Base-by-base conservation (phyloP, 1,284 basidiomycete genomes). In the Ustilago loliicola region DNA sequence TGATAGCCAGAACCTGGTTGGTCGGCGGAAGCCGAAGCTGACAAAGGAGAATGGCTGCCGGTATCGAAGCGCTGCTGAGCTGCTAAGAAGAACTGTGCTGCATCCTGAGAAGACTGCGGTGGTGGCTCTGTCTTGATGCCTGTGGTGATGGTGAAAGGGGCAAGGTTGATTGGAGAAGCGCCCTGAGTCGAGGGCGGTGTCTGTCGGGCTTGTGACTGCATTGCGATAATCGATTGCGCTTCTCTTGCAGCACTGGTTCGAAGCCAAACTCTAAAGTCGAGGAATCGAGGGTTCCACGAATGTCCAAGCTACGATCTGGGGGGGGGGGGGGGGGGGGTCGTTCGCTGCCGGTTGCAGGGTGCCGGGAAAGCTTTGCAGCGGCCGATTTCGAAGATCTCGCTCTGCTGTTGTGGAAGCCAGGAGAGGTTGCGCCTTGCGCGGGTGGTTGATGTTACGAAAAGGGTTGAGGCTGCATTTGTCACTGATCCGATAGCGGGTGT, bases 1-100 rank as follows among this genome's bases (percentile, higher is more conserved):
- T 66, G 69, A 23, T 77, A 77, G 25, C 69, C 74, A 4, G 73
- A 71, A 34, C 67, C 68, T 34, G 66, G 53, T 25, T 77, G 68
- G 13, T 67, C 62, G 27, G 55, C 58, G 1, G 53, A 64, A 53
- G 64, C 61, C 30, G 64, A 52, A n/a, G 61, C 63, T 58, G 65
- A 66, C 27, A 73, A 29, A 11, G 71, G 71, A 19, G 71, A 73
- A 17, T 73, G 71, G 21, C 59, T 68, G 40, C 48, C 66, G 19
- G 59, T 68, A 32, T 60, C 54, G 34, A 68, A 64, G 17, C 61
- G 65, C 36, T 76, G 62, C 51, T 79, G 69, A 4, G 61, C 52
- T 15, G 67, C 63, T n/a, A 73, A 50, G 19, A 70, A 67, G 48
- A 48, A 53, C 17, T 64, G 63, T 23, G 58, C 45, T 3, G 53